These are phyloP conservation scores for Exophiala sideris DNA, from an alignment of 2,329 filamentous ascomycete genomes.

Conservation along the genomic window DNA sequence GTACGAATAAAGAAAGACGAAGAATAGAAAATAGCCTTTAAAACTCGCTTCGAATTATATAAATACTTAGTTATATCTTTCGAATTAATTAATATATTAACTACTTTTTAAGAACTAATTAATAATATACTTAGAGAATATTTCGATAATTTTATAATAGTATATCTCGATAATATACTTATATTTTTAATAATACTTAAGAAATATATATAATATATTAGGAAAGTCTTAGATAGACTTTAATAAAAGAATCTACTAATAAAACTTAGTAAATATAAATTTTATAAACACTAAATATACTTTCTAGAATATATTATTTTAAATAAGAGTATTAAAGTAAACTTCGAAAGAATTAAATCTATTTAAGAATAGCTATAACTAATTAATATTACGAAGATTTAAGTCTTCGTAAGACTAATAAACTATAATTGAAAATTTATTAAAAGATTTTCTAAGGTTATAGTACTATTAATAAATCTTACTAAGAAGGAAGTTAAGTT, in stretches of 20 bases:
- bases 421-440: conserved; percentile 33
- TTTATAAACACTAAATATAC: conserved; percentile 27
- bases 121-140: too few species aligned
- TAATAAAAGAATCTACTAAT: too few species aligned
- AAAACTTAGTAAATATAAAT: too few species aligned
- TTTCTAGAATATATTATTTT: conserved; percentile 34
- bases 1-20: conserved; percentile 20
- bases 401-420: background rate
- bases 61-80: conserved; percentile 3
- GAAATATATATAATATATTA: too few species aligned
- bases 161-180: too few species aligned
- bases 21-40: conserved; percentile 25
- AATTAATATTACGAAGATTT: conserved; percentile 16
- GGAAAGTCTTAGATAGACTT: too few species aligned
- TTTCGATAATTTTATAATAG: too few species aligned
- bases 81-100: background rate
- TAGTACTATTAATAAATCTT: conserved; percentile 23
- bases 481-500: conserved; percentile 8
- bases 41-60: conserved; percentile 15
- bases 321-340: conserved; percentile 28
- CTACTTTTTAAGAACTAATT: too few species aligned
- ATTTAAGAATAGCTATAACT: conserved; percentile 20
- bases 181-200: too few species aligned
- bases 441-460: conserved; percentile 25
- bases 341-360: conserved; percentile 30